A percentile compares a stretch with the other conserved stretches of the same genome.
Evolutionary conservation across 257 asterid genomes (phyloP).

Genomic region (Parsonsia alboflavescens): DNA sequence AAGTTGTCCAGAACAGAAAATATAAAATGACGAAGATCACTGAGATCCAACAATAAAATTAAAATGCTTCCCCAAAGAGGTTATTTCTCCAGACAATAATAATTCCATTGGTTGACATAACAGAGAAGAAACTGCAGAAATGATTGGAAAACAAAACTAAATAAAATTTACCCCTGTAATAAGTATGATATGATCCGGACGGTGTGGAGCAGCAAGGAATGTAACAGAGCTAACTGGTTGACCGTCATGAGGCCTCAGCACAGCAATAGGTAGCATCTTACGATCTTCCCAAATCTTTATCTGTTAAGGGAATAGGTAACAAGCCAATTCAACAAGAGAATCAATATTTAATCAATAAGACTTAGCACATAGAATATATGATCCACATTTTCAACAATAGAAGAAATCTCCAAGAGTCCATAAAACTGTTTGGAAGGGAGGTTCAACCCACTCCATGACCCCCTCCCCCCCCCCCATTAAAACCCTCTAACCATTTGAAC

Average conservation of each 20-base stretch:
- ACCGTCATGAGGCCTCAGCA: constrained; percentile 85
- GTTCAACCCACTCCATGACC: not conserved
- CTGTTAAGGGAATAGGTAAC: constrained; percentile 36
- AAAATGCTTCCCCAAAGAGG: not conserved
- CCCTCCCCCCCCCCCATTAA: too few relatives aligned
- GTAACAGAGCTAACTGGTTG: constrained; percentile 95
- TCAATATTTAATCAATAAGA: not conserved
- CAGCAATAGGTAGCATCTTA: constrained; percentile 74
- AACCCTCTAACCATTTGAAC: not conserved
- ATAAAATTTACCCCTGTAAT: constrained; percentile 77
- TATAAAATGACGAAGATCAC: not conserved
- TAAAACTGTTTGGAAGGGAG: not conserved
- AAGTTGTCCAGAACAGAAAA: not conserved
- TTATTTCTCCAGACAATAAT: not conserved
- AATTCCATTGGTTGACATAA: not conserved
- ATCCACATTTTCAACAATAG: not conserved
- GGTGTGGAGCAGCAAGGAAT: constrained; percentile 81
- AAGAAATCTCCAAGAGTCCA: not conserved
- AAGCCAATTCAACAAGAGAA: constrained; percentile 2
- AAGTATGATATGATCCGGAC: constrained; percentile 89
- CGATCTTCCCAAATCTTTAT: constrained; percentile 97
- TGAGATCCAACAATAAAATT: not conserved
- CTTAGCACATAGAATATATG: not conserved
- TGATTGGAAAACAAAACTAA: not conserved
- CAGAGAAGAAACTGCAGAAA: not conserved